phyloP scores from a whole-genome alignment of 75 land plant species.

The Pinus tabuliformis region DNA sequence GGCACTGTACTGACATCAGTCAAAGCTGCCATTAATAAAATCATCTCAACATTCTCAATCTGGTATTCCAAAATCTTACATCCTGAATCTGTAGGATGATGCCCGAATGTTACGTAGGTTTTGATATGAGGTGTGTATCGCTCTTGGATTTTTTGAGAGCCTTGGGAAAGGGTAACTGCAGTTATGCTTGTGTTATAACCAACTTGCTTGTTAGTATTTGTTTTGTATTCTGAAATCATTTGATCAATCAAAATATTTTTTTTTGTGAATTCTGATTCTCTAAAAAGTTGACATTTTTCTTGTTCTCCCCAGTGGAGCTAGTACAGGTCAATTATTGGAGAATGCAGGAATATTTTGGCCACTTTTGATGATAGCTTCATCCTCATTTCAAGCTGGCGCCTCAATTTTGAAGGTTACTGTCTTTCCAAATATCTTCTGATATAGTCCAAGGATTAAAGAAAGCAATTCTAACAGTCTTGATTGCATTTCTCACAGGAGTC shows the following conservation, averaged over 20 bases:
- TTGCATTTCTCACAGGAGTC: slow-evolving; percentile 52
- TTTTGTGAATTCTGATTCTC: too few species aligned
- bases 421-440: background rate
- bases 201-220: background rate
- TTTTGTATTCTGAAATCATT: background rate
- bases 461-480: background rate
- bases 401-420: slow-evolving; percentile 76
- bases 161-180: background rate
- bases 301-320: slow-evolving; percentile 53
- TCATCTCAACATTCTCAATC: background rate
- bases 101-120: background rate
- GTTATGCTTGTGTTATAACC: background rate
- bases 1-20: too few species aligned
- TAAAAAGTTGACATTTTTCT: background rate
- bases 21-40: background rate
- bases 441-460: background rate
- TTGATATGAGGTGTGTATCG: background rate
- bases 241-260: background rate
- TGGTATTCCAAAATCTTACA: background rate
- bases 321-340: slow-evolving; percentile 35
- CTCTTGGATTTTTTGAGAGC: background rate
- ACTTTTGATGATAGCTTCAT: slow-evolving; percentile 75
- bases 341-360: slow-evolving; percentile 68
- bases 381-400: slow-evolving; percentile 82
- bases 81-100: background rate